Percentiles rank a stretch among this genome's conserved stretches.
phyloP scores from a whole-genome alignment of 305 asterid species.

The Coffea humblotiana region DNA sequence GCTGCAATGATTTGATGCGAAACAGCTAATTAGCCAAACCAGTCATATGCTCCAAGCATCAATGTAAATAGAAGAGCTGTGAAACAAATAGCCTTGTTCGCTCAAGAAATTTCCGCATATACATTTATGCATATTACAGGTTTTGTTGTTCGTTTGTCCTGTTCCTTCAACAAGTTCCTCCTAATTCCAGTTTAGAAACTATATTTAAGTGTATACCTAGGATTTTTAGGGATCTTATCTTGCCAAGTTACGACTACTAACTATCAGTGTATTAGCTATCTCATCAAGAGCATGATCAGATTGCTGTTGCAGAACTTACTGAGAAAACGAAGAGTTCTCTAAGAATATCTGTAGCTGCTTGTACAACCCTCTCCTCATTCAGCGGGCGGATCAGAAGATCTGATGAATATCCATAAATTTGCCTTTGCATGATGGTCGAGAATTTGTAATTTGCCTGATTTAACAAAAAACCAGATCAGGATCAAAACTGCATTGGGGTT shows the following conservation, averaged over 20 bases:
- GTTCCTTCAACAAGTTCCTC: no score
- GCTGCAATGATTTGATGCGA: no score
- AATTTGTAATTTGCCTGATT: constrained; percentile 68
- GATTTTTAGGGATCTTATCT: neutral
- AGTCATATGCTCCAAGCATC: no score
- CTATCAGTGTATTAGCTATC: neutral
- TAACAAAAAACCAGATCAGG: neutral
- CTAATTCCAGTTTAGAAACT: no score
- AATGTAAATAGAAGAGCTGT: no score
- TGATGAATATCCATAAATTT: constrained; percentile 69
- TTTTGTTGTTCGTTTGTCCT: no score
- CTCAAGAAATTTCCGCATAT: no score
- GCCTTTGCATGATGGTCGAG: constrained; percentile 79
- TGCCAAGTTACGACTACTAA: neutral
- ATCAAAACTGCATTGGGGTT: no score
- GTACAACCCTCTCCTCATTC: constrained; percentile 91
- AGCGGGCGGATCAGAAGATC: constrained; percentile 76
- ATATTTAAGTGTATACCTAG: no score
- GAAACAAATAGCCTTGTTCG: no score
- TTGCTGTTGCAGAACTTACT: constrained; percentile 29
- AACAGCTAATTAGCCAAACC: no score
- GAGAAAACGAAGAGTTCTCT: constrained; percentile 74
- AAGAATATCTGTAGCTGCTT: constrained; percentile 73
- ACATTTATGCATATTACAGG: no score
- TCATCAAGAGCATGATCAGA: neutral